phyloP scores from a whole-genome alignment of 202 grass and related monocot species.

The Elaeis oleifera region DNA sequence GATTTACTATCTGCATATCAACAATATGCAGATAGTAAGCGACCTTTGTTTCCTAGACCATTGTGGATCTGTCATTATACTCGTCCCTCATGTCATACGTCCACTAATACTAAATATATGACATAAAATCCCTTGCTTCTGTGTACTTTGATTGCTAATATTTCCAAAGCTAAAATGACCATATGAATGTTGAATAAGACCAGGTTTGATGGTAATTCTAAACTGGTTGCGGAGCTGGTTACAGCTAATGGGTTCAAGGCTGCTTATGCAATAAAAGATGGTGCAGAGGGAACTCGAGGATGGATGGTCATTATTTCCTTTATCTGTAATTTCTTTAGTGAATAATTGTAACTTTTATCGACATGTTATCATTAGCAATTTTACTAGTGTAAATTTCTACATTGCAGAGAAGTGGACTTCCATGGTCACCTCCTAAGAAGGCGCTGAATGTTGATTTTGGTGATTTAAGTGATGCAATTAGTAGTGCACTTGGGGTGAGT shows the following conservation, averaged over 20 bases:
- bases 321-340: slow-evolving; percentile 2
- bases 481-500: slow-evolving; percentile 53
- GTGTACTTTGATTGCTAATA: neutral
- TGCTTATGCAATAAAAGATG: slow-evolving; percentile 83
- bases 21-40: too few relatives aligned
- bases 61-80: too few relatives aligned
- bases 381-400: slow-evolving; percentile 33
- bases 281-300: slow-evolving; percentile 76
- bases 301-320: slow-evolving; percentile 55
- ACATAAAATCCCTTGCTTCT: neutral
- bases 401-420: slow-evolving; percentile 82
- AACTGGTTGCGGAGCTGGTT: slow-evolving; percentile 70
- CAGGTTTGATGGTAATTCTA: slow-evolving; percentile 86
- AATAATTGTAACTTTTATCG: slow-evolving; percentile 4
- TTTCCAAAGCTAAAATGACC: neutral
- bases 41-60: too few relatives aligned
- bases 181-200: slow-evolving; percentile 12
- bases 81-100: too few relatives aligned
- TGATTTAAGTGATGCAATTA: slow-evolving; percentile 31
- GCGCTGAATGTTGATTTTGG: slow-evolving; percentile 56
- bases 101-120: too few relatives aligned
- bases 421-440: slow-evolving; percentile 64
- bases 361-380: slow-evolving; percentile 13
- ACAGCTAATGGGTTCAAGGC: slow-evolving; percentile 84
- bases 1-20: too few relatives aligned